Base-by-base conservation (phyloP, 257 asterid genomes). In the Gentiana macrophylla region DNA sequence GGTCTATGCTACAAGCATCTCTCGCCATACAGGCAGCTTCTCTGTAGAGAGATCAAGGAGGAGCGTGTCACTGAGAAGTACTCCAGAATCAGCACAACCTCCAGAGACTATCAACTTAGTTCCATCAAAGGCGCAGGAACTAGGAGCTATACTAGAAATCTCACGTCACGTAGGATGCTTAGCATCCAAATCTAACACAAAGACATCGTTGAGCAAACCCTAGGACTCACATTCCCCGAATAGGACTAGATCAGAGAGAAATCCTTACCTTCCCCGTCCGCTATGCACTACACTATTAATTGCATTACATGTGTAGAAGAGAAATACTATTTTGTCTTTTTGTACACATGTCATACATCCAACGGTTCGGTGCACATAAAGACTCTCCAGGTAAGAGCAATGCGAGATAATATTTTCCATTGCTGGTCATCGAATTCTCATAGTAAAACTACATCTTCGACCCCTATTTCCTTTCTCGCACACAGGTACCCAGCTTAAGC, bases 111-210 rank as follows among this genome's bases (percentile, higher is more conserved):
- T 74, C 59, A 88, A 75, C 84, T 88, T 88, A 15, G 97, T 74
- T 55, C 95, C 97, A 58, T 88, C 97, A 2, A 88, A 78, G 10
- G 97, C 85, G 77, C 97, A 89, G 35, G 97, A 89, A 75, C 97
- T 85, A 24, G 96, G 96, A 9, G 94, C 94, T 72, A 84, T 58
- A 74, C 94, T 80, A 47, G 89, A 87, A 63, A 87, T 87, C 68
- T 87, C 96, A 4, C 86, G 89, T 94, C 96, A 87, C 3, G 86
- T 76, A 35, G 81, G 94, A 50, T 71, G 82, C 56, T 84, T 87
- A 37, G 95, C 95, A 46, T 84, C 96, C 73, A 88, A 76, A 60
- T 88, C 97, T 74, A 88, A 67, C 59, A 88, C 75, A 66, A 88
- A 88, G 53, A 88, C 97, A 35, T 88, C 97, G 8, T 88, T 88